Evolutionary conservation across 257 asterid species (phyloP), one percentile per base, ranked within the genome.

Genomic region (Ilex asprella): DNA sequence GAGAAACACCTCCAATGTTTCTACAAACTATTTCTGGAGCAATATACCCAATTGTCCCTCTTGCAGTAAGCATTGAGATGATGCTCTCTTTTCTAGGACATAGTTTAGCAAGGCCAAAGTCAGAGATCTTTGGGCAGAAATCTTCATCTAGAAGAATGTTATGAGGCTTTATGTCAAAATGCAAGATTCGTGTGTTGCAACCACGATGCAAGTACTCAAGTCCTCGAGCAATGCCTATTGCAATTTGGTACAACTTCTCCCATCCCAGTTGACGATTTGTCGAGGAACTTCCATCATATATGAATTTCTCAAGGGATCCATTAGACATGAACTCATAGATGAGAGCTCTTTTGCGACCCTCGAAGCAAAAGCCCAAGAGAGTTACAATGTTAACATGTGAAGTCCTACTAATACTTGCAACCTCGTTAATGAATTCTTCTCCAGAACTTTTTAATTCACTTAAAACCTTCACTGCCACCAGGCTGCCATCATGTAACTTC

Each of bases 41-140:
- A 60, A 79, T 75, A 13, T 75, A 79, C 21, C 84, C 84, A 8
- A 69, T 59, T 0, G 85, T 79, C 50, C 85, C 82, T 51, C 77
- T 62, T 31, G 79, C 73, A 9, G 12, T 68, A 15, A 64, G 1
- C 73, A 68, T 76, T 0, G 79, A 76, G 8, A 79, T 60, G 2
- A 60, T 43, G 4, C 81, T 79, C 8, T 69, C 74, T 68, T 67
- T 73, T 31, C 65, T 70, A 0, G 65, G 46, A 15, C 79, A 79
- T 2, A 70, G 12, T 60, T 59, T 73, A 4, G 82, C 75, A 7
- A 73, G 76, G 1, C 80, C 80, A 4, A 79, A 73, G 39, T 76
- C 80, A 1, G 82, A 55, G 12, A 79, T 76, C 31, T 72, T 79
- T 1, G 84, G 84, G 29, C 70, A 63, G 0, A 79, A 67, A 9